A percentile compares a stretch with the other conserved stretches of the same genome.
Evolutionary conservation across 768 basidiomycete species (phyloP).

Genomic region (Exsudoporus frostii): DNA sequence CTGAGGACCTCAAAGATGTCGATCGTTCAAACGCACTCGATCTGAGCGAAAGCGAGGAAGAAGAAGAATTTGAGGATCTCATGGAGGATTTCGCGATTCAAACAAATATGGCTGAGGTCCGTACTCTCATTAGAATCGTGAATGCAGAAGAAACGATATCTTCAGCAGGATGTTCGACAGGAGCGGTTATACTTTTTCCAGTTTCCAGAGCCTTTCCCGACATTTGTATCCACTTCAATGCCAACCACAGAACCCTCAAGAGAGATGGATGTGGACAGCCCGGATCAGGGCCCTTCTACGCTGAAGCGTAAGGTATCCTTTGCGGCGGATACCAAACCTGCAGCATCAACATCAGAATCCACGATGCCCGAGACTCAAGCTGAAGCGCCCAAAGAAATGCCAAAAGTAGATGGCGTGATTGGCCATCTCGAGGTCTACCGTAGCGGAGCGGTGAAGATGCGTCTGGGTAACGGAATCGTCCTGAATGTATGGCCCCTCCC

Average conservation of each 20-base stretch:
- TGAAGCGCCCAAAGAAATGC: conserved; percentile 27
- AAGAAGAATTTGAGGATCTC: conserved; percentile 77
- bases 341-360: conserved; percentile 31
- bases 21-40: conserved; percentile 61
- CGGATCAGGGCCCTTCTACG: conserved; percentile 24
- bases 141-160: neutral
- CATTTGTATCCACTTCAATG: conserved; percentile 46
- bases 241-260: conserved; percentile 28
- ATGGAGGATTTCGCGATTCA: conserved; percentile 62
- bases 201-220: conserved; percentile 83
- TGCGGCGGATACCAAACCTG: conserved; percentile 55
- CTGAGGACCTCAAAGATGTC: conserved; percentile 28
- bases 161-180: conserved; percentile 50
- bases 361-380: conserved; percentile 20
- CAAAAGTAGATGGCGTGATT: conserved; percentile 68
- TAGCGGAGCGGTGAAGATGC: conserved; percentile 85
- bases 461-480: conserved; percentile 74
- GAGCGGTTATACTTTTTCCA: conserved; percentile 86
- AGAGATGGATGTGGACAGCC: conserved; percentile 34
- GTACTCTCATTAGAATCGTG: neutral
- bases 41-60: conserved; percentile 73
- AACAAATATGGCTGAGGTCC: conserved; percentile 39
- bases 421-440: conserved; percentile 83
- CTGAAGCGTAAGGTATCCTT: conserved; percentile 55
- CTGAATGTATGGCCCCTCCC: conserved; percentile 57